Percentiles rank a stretch among this genome's conserved stretches.
phyloP scores from a whole-genome alignment of 129 eudicot species.

The Flaveria sonorensis region DNA sequence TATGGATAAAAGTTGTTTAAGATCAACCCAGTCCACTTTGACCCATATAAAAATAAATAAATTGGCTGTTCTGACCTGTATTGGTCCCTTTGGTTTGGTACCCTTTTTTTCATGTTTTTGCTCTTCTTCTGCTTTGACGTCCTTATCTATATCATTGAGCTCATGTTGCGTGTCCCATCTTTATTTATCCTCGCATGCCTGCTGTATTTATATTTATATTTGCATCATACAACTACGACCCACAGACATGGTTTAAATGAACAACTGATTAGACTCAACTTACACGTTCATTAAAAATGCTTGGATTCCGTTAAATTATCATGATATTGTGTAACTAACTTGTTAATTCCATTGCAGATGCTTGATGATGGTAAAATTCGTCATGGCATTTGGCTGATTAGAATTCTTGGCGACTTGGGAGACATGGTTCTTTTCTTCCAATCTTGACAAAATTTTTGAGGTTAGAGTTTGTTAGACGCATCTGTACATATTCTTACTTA shows the following conservation, averaged over 20 bases:
- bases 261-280: neutral
- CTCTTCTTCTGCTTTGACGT: neutral
- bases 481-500: slow-evolving; percentile 17
- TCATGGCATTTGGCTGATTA: slow-evolving; percentile 14
- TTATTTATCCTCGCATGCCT: neutral
- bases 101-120: neutral
- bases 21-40: neutral
- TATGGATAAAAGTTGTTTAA: neutral
- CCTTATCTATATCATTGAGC: neutral
- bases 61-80: neutral
- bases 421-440: slow-evolving; percentile 20
- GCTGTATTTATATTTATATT: neutral
- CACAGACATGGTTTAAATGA: neutral
- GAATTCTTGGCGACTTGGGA: slow-evolving; percentile 14
- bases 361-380: slow-evolving; percentile 7
- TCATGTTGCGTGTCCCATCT: too few species aligned
- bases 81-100: neutral
- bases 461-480: slow-evolving; percentile 36
- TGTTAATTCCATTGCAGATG: slow-evolving; percentile 31
- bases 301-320: neutral
- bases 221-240: neutral
- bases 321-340: slow-evolving; percentile 3
- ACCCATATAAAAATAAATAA: neutral
- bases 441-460: slow-evolving; percentile 27
- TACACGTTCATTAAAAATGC: neutral